A percentile compares a stretch with the other conserved stretches of the same genome.
Evolutionary conservation across 2,329 filamentous ascomycete genomes (phyloP).

Genomic region (Pseudogymnoascus sp.): DNA sequence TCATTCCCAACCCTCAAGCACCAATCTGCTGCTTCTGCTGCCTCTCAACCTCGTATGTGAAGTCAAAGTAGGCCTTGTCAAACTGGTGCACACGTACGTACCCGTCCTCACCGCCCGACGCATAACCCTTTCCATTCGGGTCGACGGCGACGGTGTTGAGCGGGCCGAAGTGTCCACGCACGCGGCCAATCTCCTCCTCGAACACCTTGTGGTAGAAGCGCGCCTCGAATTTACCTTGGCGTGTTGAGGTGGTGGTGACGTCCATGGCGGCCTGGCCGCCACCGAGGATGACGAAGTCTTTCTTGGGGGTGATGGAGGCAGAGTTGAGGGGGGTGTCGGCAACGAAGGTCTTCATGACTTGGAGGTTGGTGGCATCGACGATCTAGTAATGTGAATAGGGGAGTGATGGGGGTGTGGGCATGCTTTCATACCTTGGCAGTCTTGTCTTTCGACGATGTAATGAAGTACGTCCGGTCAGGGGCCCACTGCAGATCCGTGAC

Average conservation of each 20-base stretch:
- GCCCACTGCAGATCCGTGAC: slow-evolving; percentile 94
- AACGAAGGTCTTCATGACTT: slow-evolving; percentile 84
- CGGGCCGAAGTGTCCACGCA: slow-evolving; percentile 93
- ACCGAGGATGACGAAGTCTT: slow-evolving; percentile 95
- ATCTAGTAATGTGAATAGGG: slow-evolving; percentile 42
- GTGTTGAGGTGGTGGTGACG: slow-evolving; percentile 85
- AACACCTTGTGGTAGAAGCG: slow-evolving; percentile 99
- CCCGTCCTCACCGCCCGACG: slow-evolving; percentile 92
- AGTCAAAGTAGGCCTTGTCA: slow-evolving; percentile 97
- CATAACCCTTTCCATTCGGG: slow-evolving; percentile 85
- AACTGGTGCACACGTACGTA: slow-evolving; percentile 98
- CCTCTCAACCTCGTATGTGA: slow-evolving; percentile 96
- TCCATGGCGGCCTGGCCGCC: slow-evolving; percentile 99
- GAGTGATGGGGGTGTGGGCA: neutral
- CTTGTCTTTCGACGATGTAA: slow-evolving; percentile 98
- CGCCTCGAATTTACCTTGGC: slow-evolving; percentile 98
- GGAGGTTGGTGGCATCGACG: slow-evolving; percentile 75
- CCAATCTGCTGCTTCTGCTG: slow-evolving; percentile 40
- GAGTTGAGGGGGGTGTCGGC: slow-evolving; percentile 95
- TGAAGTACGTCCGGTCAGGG: slow-evolving; percentile 90
- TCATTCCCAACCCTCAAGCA: slow-evolving; percentile 14
- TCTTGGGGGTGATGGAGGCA: slow-evolving; percentile 86
- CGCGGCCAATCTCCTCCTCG: slow-evolving; percentile 95
- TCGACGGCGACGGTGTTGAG: slow-evolving; percentile 94
- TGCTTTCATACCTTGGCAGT: slow-evolving; percentile 62